Conservation (phyloP, 352 stramenopile species). For the Globisporangium rhizosaccharum region DNA sequence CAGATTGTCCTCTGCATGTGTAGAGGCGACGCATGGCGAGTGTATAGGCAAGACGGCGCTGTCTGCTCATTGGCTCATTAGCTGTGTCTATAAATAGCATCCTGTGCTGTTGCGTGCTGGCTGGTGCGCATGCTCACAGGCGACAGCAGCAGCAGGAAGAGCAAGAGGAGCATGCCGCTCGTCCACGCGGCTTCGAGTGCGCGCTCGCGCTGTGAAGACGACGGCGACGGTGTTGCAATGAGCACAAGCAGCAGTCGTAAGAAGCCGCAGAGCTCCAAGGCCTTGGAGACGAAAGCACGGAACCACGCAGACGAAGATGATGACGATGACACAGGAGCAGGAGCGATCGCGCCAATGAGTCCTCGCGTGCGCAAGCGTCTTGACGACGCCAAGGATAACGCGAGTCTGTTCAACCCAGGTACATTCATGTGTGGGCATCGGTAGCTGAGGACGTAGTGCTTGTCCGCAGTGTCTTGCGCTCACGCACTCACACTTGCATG, state of each 20-base stretch:
- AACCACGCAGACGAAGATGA: background rate
- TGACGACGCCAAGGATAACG: constrained; percentile 73
- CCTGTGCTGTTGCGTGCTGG: background rate
- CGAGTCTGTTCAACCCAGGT: constrained; percentile 66
- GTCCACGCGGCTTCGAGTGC: background rate
- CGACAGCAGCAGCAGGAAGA: background rate
- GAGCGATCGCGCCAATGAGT: constrained; percentile 20
- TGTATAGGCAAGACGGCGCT: background rate
- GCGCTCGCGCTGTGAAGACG: background rate
- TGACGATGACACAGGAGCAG: background rate
- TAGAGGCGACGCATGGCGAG: too few species aligned
- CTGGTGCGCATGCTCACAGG: too few species aligned
- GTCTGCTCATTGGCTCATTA: background rate
- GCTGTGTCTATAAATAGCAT: constrained; percentile 1
- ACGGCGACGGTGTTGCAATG: background rate
- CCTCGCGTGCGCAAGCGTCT: constrained; percentile 63
- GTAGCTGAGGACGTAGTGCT: background rate
- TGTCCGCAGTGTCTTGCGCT: background rate
- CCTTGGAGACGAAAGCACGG: background rate
- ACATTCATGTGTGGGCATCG: background rate
- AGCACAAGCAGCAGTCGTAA: background rate
- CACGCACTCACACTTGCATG: background rate
- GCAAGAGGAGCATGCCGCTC: background rate
- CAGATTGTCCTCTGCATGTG: background rate
- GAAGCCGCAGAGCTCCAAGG: background rate